Base-by-base conservation (phyloP, 495 filamentous ascomycete genomes). In the Aspergillus haitiensis region DNA sequence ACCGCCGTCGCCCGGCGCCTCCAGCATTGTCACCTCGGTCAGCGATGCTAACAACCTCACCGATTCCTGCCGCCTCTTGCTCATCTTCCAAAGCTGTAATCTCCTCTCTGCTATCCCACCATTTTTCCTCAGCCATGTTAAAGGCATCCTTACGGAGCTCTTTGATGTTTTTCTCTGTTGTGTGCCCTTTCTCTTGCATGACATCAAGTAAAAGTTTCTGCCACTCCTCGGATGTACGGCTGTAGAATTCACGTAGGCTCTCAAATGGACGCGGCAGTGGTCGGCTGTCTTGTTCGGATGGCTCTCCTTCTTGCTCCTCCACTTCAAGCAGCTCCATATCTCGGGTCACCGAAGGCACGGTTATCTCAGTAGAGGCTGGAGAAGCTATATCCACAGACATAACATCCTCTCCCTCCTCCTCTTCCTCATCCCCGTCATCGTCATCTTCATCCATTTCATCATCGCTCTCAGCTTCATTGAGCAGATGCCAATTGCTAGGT, bases 31-130 rank as follows among this genome's bases (percentile, higher is more conserved):
- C 85, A 31, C 73, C 73, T 61, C 84, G 79, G 59, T 96, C 92
- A 58, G 83, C 85, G 52, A 97, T 79, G 70, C 86, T 94, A 31
- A 98, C 90, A 31, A 98, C 89, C 75, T 98, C 94, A 7, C 92
- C 89, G 75, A 97, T 97, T 15, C 94, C 94, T 32, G 93, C 91
- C 40, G 89, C 92, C 75, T 97, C 92, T 72, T 97, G 93, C 75
- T 96, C 93, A 74, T 97, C 93, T 75, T 98, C 94, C 62, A 97
- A 77, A 7, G 86, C 89, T 58, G 86, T 88, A 61, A 98, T 89
- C 75, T 98, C 94, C 73, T 98, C 94, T 64, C 94, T 81, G 70
- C 90, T 93, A 78, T 97, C 94, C 94, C 94, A 98, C 94, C 94
- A 98, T 69, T 93, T 96, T 71, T 91, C 90, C 75, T 98, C 94